These are phyloP conservation scores for Cyclotella sp. DNA, from an alignment of 108 stramenopile species.

Conservation along the genomic window DNA sequence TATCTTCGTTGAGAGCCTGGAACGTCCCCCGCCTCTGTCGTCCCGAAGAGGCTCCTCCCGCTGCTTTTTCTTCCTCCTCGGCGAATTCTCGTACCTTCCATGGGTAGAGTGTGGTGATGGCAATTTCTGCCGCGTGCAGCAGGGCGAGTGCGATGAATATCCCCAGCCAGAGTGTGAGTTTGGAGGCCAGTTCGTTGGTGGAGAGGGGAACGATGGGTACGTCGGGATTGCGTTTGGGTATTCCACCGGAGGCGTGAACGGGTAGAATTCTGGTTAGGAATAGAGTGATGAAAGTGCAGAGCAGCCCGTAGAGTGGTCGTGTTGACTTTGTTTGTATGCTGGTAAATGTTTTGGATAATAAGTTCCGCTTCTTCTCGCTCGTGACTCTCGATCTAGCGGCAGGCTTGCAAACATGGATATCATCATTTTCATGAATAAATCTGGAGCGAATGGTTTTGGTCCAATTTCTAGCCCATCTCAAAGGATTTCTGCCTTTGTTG, in stretches of 20 bases:
- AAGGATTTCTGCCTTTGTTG: slow-evolving; percentile 17
- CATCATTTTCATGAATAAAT: neutral
- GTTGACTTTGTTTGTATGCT: slow-evolving; percentile 13
- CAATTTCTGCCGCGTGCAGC: slow-evolving; percentile 94
- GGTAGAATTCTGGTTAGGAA: slow-evolving; percentile 19
- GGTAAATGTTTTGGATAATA: neutral
- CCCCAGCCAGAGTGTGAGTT: slow-evolving; percentile 42
- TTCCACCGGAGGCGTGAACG: slow-evolving; percentile 28
- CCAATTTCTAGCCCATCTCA: slow-evolving; percentile 27
- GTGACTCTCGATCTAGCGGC: neutral
- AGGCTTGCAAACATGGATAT: neutral
- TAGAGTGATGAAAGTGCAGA: slow-evolving; percentile 25
- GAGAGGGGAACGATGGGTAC: slow-evolving; percentile 41
- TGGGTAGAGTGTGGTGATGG: slow-evolving; percentile 96
- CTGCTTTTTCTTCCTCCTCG: slow-evolving; percentile 90
- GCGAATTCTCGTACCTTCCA: slow-evolving; percentile 98
- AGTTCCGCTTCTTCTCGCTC: slow-evolving; percentile 6
- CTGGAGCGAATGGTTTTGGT: slow-evolving; percentile 26
- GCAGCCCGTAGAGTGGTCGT: slow-evolving; percentile 11
- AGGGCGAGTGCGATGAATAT: slow-evolving; percentile 79
- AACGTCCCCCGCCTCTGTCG: slow-evolving; percentile 71
- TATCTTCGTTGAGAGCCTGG: slow-evolving; percentile 90
- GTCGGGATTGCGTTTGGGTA: slow-evolving; percentile 42
- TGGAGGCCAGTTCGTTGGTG: slow-evolving; percentile 52
- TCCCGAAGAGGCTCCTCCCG: slow-evolving; percentile 33